These are phyloP conservation scores for Mycosphaerelloides madeirae DNA, from an alignment of 2,329 filamentous ascomycete species.

Conservation along the genomic window DNA sequence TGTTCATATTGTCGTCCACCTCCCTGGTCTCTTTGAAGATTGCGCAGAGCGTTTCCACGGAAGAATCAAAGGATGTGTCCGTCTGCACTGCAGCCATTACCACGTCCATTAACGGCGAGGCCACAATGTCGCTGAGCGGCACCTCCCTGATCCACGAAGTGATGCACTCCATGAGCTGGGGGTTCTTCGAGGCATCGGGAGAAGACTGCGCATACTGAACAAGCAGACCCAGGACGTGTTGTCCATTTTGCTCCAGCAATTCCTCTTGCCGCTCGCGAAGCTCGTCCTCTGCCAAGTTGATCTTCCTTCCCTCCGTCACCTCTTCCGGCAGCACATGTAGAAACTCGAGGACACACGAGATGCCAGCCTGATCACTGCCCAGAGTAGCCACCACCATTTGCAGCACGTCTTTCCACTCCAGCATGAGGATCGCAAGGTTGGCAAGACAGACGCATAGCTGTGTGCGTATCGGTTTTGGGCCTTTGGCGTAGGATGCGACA, in stretches of 20 bases:
- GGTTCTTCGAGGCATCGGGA: slow-evolving; percentile 80
- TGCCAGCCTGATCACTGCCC: slow-evolving; percentile 68
- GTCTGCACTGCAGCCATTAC: slow-evolving; percentile 72
- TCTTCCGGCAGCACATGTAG: slow-evolving; percentile 95
- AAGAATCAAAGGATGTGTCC: slow-evolving; percentile 76
- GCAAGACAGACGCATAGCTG: slow-evolving; percentile 94
- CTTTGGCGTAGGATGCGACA: slow-evolving; percentile 73
- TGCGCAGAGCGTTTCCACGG: slow-evolving; percentile 86
- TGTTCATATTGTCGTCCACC: slow-evolving; percentile 80
- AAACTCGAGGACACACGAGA: slow-evolving; percentile 90
- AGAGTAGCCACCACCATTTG: slow-evolving; percentile 73
- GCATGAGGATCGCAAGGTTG: slow-evolving; percentile 93
- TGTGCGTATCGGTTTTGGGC: slow-evolving; percentile 71
- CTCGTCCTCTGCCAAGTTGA: slow-evolving; percentile 98
- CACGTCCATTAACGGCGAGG: slow-evolving; percentile 76
- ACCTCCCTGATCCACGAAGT: slow-evolving; percentile 96
- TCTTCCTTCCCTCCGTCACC: slow-evolving; percentile 98
- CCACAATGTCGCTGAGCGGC: slow-evolving; percentile 74
- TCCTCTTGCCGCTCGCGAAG: slow-evolving; percentile 79
- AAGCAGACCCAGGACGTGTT: slow-evolving; percentile 79
- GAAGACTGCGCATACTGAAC: slow-evolving; percentile 90
- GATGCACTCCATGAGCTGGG: slow-evolving; percentile 88
- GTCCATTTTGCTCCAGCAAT: slow-evolving; percentile 83
- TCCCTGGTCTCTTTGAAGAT: slow-evolving; percentile 90
- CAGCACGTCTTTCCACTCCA: slow-evolving; percentile 89